Evolutionary conservation across 352 stramenopile species (phyloP), one percentile per base, ranked within the genome.

Genomic region (Phytophthora quininea): DNA sequence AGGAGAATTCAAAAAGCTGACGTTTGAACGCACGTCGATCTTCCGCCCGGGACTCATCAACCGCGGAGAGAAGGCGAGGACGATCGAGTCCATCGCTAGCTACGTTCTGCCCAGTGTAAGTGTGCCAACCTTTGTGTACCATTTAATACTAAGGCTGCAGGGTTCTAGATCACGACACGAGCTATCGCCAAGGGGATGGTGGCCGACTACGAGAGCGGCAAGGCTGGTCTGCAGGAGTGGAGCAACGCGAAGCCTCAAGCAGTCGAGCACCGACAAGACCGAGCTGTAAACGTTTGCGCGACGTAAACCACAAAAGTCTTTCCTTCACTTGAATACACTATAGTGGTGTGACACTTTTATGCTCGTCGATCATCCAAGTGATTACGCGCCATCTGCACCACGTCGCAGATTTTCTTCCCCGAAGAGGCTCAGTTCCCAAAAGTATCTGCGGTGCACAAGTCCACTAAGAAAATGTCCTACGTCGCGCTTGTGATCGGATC

Each of bases 401-500:
- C n/a, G n/a, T n/a, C n/a, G n/a, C n/a, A n/a, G n/a, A n/a, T n/a
- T n/a, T n/a, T n/a, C n/a, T n/a, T 40, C 10, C 27, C 8, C 49
- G 47, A 58, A 47, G 38, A 63, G 47, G n/a, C 46, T 69, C 62
- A 64, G 45, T 64, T 64, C 15, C 12, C 24, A 43, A 64, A 52
- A 9, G 4, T 27, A 8, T 3, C 7, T 6, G 19, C 8, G 14
- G 43, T n/a, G n/a, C 42, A 52, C n/a, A 33, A 8, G 15, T 38
- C 3, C 33, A 32, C 45, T 24, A 49, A 43, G 10, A 15, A 43
- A 27, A 57, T 46, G 15, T 63, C 70, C 30, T 92, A 89, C 69
- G 79, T 84, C 9, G 82, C 84, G n/a, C 63, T 92, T 19, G 86
- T 94, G 47, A 80, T 91, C 54, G 86, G 86, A 24, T 84, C 80